Conservation (phyloP, 306 rosid species). For the Erythrophleum fordii region DNA sequence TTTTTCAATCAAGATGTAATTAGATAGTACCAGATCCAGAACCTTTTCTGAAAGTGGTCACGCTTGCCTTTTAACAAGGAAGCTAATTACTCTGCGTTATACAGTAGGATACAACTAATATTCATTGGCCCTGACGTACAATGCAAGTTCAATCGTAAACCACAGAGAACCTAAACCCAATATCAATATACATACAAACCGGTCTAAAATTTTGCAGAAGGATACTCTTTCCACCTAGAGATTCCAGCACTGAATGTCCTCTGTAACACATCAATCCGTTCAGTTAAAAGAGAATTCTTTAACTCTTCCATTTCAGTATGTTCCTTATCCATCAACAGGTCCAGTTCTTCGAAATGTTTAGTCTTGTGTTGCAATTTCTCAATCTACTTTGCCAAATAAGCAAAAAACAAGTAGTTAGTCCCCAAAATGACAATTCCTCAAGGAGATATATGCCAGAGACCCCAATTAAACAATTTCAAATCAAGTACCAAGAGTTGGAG, state of each 20-base stretch:
- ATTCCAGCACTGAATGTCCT: constrained; percentile 62
- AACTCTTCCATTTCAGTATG: constrained; percentile 62
- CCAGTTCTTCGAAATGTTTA: constrained; percentile 80
- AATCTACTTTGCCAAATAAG: constrained; percentile 50
- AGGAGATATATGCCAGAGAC: constrained; percentile 13
- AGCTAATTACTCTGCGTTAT: background rate
- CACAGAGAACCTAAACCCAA: constrained; percentile 33
- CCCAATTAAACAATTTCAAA: constrained; percentile 24
- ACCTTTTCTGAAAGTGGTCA: constrained; percentile 12
- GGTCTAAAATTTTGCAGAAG: constrained; percentile 59
- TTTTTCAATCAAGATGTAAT: too few relatives aligned
- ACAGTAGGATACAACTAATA: background rate
- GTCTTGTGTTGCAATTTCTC: constrained; percentile 71
- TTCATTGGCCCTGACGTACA: constrained; percentile 22
- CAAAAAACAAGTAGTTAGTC: constrained; percentile 38
- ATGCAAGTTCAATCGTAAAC: constrained; percentile 17
- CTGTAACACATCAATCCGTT: constrained; percentile 66
- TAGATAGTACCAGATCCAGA: background rate
- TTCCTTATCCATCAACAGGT: constrained; percentile 76
- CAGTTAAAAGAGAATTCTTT: constrained; percentile 61
- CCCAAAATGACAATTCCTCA: constrained; percentile 3
- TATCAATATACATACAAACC: constrained; percentile 25
- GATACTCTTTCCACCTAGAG: constrained; percentile 81
- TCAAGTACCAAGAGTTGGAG: constrained; percentile 3
- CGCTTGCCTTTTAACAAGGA: background rate